These are phyloP conservation scores for Candida saitoana DNA, from an alignment of 805 yeast species.

Conservation along the genomic window DNA sequence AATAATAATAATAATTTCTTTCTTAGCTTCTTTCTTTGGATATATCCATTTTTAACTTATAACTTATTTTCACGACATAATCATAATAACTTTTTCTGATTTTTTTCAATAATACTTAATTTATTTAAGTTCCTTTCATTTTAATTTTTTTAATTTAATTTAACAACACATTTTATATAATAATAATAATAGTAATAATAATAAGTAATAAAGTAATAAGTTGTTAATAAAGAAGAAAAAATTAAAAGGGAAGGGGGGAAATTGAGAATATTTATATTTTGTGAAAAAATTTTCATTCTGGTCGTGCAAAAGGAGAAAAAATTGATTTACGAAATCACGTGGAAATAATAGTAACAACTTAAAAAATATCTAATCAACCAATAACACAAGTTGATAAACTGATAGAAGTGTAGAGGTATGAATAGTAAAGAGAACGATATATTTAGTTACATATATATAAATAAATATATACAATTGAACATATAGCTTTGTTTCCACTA, in stretches of 20 bases:
- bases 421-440: no score
- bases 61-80: neutral
- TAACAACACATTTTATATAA: constrained; percentile 31
- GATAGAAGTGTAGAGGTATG: no score
- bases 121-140: neutral
- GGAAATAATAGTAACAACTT: no score
- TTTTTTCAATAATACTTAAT: neutral
- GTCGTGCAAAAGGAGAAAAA: no score
- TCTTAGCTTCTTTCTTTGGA: neutral
- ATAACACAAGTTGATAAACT: no score
- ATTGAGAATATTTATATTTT: neutral
- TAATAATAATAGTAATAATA: constrained; percentile 7
- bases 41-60: neutral
- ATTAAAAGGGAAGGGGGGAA: constrained; percentile 3
- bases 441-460: no score
- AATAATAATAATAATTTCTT: no score
- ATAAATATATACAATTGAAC: no score
- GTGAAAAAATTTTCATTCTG: neutral
- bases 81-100: neutral
- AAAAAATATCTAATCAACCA: no score
- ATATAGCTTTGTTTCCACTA: no score
- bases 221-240: constrained; percentile 7
- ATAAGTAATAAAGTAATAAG: constrained; percentile 7
- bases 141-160: constrained; percentile 11
- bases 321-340: no score